Evolutionary conservation across 768 basidiomycete species (phyloP), one percentile per base, ranked within the genome.

Genomic region (Leccinum barrowsii): DNA sequence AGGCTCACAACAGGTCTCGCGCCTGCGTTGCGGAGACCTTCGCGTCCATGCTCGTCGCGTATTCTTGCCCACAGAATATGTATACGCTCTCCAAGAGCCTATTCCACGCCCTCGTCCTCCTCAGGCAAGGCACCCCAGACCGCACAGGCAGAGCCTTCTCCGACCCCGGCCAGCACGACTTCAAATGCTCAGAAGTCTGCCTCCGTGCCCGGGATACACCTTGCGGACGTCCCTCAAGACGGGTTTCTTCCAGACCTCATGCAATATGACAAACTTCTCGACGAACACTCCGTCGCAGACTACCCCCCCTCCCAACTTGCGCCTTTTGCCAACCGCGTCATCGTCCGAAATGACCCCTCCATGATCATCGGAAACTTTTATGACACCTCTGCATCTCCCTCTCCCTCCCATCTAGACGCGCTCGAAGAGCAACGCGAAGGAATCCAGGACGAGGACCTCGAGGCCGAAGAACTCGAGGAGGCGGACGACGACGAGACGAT

Each of bases 331-430:
- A 86, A 85, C 70, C 80, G 81, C 30, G 82, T 90, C 71, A 76
- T 84, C 60, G 69, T 88, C 52, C 86, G 87, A 54, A 90, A 90
- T 67, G 83, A 89, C 74, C 76, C 81, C n/a, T 85, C 87, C 57
- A 81, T 89, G 59, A 85, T 89, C 74, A 73, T 47, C 72, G 81
- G 57, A 51, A 62, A 61, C 64, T 69, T 70, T 48, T 70, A 69
- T 17, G 62, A 66, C 32, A 63, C 62, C 34, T 26, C 68, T 32
- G 32, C 66, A 37, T 5, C 59, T 56, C 21, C 37, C 30, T 1
- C 19, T 60, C 7, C 65, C 7, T 52, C 55, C 1, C 35, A 21
- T 34, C 51, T 50, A 26, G 52, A 56, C 12, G 17, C 49, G 4
- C 59, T 7, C 22, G 54, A 63, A 13, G 63, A 59, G 35, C 40